Base-by-base conservation (phyloP, 805 yeast species). In the Clavispora fructus region DNA sequence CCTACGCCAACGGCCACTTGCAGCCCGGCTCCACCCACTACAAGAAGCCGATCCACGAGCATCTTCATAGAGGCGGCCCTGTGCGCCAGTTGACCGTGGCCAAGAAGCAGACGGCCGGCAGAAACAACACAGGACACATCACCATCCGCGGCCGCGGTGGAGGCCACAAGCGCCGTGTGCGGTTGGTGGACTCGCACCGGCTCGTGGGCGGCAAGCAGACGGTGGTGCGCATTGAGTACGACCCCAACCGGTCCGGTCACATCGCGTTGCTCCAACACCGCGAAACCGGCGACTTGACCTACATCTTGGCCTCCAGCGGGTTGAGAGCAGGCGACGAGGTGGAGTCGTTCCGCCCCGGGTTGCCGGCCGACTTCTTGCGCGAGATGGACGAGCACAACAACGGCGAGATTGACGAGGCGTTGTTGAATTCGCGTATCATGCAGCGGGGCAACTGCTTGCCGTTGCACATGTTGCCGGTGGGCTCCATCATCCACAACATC, bases 111-210 rank as follows among this genome's bases (percentile, higher is more conserved):
- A 80, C 82, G 41, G 85, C 95, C 44, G 99, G 99, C 53, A 83
- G 99, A 71, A 91, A 92, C 65, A 75, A 85, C 66, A 73, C 85
- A 4, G 99, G 99, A 55, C 78, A 79, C 55, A 88, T 94, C 58
- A 89, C 96, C 5, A 85, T 88, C 40, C 81, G 99, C 63, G 97
- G 94, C 65, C 82, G 95, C 65, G 99, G 98, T 64, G 99, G 99
- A 59, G 98, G 98, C 31, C 94, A 87, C 64, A 87, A 87, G 65
- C 83, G 92, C 60, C 81, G 99, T 67, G 76, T 87, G 35, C 80
- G 99, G 58, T 64, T 87, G 30, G 77, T 94, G 19, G 99, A 94
- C 67, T 83, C 83, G 59, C 69, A 74, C 56, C 79, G 99, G 60
- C 58, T 64, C 35, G 76, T 64, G 3, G 68, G 82, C 1, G 98